Base-by-base conservation (phyloP, 2,329 filamentous ascomycete genomes). In the Emergomyces pasteurianus region DNA sequence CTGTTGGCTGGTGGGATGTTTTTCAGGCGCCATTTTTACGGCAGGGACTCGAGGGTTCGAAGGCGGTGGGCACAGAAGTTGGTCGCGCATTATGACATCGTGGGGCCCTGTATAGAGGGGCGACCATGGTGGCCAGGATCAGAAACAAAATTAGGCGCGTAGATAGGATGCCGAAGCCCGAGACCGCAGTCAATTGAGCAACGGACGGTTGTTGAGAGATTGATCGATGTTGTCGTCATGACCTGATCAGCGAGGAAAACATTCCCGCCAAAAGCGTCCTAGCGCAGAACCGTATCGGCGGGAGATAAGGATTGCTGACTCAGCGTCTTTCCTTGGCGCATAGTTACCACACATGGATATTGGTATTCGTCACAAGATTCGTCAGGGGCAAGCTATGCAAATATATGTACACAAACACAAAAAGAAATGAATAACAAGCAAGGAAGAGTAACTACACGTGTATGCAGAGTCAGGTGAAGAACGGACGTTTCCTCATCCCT, bases 1-100 rank as follows among this genome's bases (percentile, higher is more conserved):
- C 69, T 78, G 76, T 69, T 77, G 78, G 72, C 72, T 74, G 68
- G 74, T 77, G 74, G 75, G 77, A 58, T 77, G 79, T 75, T 79
- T 81, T 74, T 82, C 79, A 63, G 75, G 75, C 74, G 82, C 78
- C 70, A 78, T 75, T 68, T 71, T 65, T 68, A 70, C 67, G 66
- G 62, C 58, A 62, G 59, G 59, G 60, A 58, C 12, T 49, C 12
- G 62, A 60, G 66, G 65, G 64, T 62, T 65, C 69, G 62, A 63
- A 66, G 68, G 64, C 66, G 68, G 65, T 62, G 68, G 68, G 67
- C 65, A 62, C 64, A 65, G 65, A 61, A 66, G 64, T 61, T 67
- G 74, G 69, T 72, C 74, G 71, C 74, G 73, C 73, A 74, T 78
- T 70, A 77, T 79, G 72, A 69, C 77, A 80, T 79, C 77, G 72